Base-by-base conservation (phyloP, 768 basidiomycete species). In the Dendrothele bispora region DNA sequence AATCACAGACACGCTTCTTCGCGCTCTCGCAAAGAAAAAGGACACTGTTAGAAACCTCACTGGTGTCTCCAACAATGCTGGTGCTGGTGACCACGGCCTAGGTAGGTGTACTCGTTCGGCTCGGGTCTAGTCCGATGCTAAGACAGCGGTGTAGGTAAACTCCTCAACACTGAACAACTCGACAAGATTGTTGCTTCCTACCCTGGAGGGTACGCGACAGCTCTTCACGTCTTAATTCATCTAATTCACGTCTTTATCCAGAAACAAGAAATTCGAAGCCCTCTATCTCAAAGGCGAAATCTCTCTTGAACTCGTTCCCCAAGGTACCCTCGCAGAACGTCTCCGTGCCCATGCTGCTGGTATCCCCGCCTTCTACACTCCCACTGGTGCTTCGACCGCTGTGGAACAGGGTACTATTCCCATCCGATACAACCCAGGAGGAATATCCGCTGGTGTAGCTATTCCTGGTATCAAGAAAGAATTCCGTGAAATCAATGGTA, bases 281-380 rank as follows among this genome's bases (percentile, higher is more conserved):
- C 70, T 86, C 49, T 97, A 91, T 67, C 80, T 95, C 42, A 75
- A 78, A 11, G 93, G 93, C 45, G 68, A 85, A 54, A 85, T 95
- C 49, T 84, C 86, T 7, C 70, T 95, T 28, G 93, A 95, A 58
- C 84, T 95, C 18, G 89, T 91, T 22, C 93, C 94, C 3, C 93
- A 97, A 68, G 93, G 92, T 8, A 94, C 91, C 12, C 81, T 97
- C 36, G 83, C 86, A 14, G 93, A 94, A 61, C 85, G 92, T 49
- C 74, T 94, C 51, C 86, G 92, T 28, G 88, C 93, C 6, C 88
- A 91, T 48, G 92, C 91, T 7, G 88, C 91, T 10, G 93, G 93
- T 42, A 91, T 93, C 50, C 92, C 93, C 15, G 91, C 87, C n/a
- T 93, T 97, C 73, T 95, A 75, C 67, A 95, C 91, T 5, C 93